Percentiles rank a stretch among this genome's conserved stretches.
phyloP scores from a whole-genome alignment of 257 asterid genomes.

The Solanum etuberosum region DNA sequence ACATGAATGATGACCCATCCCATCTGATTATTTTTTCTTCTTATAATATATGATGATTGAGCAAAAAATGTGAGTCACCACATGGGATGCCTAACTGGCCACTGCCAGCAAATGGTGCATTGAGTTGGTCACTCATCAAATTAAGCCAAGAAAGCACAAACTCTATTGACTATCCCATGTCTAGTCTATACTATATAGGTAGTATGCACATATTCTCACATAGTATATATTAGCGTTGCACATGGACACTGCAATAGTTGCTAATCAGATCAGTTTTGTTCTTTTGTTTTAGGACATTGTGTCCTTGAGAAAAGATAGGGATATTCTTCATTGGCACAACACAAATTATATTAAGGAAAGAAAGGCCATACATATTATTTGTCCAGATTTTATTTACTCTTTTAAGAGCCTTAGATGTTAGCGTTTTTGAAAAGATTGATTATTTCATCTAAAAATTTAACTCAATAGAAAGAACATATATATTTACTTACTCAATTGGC shows the following conservation, averaged over 20 bases:
- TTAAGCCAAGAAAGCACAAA: background rate
- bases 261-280: background rate
- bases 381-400: background rate
- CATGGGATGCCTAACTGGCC: background rate
- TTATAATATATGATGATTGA: background rate
- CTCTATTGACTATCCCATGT: background rate
- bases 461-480: background rate
- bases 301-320: background rate
- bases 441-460: background rate
- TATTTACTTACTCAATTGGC: background rate
- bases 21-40: background rate
- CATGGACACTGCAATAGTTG: background rate
- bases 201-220: background rate
- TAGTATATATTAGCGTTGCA: background rate
- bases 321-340: background rate
- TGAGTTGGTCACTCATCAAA: background rate
- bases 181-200: background rate
- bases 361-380: background rate
- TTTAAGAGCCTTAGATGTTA: background rate
- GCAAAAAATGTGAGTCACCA: background rate
- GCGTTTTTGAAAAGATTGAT: background rate
- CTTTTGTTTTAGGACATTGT: background rate
- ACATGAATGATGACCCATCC: background rate
- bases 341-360: background rate
- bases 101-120: background rate